Evolutionary conservation across 192 early-diverging fungal species (phyloP).

Genomic region (Tieghemiomyces parasiticus): DNA sequence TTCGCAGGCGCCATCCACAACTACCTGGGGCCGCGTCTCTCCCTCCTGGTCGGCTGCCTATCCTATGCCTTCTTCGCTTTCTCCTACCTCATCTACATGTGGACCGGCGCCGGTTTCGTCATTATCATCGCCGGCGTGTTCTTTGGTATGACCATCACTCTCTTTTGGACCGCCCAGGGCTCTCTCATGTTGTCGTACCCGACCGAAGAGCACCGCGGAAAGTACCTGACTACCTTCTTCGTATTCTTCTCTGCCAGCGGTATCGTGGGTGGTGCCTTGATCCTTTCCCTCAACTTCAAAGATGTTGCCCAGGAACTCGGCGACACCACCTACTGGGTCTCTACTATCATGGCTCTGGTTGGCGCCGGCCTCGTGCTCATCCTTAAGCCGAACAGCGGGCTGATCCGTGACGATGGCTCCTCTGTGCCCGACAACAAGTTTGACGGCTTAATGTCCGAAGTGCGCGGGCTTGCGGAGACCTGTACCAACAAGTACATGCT

Average conservation of each 20-base stretch:
- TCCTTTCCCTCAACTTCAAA: background rate
- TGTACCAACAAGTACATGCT: slow-evolving; percentile 1
- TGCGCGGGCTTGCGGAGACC: background rate
- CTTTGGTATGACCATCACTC: slow-evolving; percentile 4
- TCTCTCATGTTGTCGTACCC: slow-evolving; percentile 11
- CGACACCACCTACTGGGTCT: background rate
- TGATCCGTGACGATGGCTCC: slow-evolving; percentile 11
- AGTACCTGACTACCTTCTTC: slow-evolving; percentile 9
- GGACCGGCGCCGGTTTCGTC: background rate
- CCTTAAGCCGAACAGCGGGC: background rate
- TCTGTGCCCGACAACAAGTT: background rate
- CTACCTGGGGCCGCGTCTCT: background rate
- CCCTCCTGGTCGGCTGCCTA: slow-evolving; percentile 2
- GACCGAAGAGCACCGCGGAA: background rate
- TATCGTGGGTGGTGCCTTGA: slow-evolving; percentile 3
- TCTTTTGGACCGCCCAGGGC: slow-evolving; percentile 11
- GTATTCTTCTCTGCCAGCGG: slow-evolving; percentile 7
- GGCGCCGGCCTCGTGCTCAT: background rate
- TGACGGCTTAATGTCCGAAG: background rate
- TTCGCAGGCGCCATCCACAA: slow-evolving; percentile 11
- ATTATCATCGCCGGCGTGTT: background rate
- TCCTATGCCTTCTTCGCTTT: slow-evolving; percentile 3
- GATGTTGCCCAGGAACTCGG: background rate
- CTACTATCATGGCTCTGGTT: background rate
- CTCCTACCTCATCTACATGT: slow-evolving; percentile 7